Evolutionary conservation across 192 early-diverging fungal genomes (phyloP), one percentile per base, ranked within the genome.

Genomic region (Coemansia sp.): DNA sequence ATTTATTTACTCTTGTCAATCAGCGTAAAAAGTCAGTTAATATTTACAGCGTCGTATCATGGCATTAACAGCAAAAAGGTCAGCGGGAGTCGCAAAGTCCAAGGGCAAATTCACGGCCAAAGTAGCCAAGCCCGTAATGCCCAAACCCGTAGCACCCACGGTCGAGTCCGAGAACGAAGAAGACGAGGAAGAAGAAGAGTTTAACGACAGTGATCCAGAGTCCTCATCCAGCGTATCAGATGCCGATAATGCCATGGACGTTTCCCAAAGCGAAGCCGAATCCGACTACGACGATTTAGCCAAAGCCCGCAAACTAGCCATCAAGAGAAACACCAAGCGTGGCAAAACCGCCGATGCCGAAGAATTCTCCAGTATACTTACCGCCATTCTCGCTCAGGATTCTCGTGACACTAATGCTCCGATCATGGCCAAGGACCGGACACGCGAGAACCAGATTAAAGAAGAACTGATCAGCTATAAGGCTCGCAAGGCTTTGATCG

Each of bases 401-500:
- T 59, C 67, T 0, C 29, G 66, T 4, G 47, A 64, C 41, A 29
- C 52, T 0, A 49, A 57, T n/a, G 76, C 86, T 65, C 95, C 96
- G 7, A 95, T 98, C 75, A 86, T 98, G 71, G 90, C 94, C 10
- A 88, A 91, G 72, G 91, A 94, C 65, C 91, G 90, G 79, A 88
- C 88, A 31, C 89, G 90, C 43, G 96, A 95, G 75, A 85, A 86
- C n/a, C 85, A 89, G 43, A 77, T 98, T 34, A 93, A 94, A 67
- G 92, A 97, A 60, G 91, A 91, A 49, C 93, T 92, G 73, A 77
- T 95, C 24, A 94, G 94, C 71, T 89, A 90, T 42, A 91, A 90
- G 66, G 93, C 96, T n/a, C 89, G 90, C 63, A 93, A 90, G 66
- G 77, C 90, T 5, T 59, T 96, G 22, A 75, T 88, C 18, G 87